Percentiles rank a stretch among this genome's conserved stretches.
Conservation (phyloP, 176 grass and related monocot species). For the Secale cereale region DNA sequence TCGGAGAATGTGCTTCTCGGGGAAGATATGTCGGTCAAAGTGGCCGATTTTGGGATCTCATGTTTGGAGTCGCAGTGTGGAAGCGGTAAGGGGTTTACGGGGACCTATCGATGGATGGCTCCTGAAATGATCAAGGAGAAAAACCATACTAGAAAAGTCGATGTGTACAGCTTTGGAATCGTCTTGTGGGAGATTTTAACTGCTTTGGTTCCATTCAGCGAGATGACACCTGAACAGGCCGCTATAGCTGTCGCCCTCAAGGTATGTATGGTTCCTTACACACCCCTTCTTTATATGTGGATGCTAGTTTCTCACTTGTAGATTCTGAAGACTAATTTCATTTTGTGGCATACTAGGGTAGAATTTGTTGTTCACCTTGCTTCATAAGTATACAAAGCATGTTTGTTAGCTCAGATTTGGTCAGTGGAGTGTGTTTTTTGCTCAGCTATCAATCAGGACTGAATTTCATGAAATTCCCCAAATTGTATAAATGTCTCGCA, state of each 20-base stretch:
- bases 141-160: slow-evolving; percentile 87
- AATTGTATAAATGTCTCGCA: neutral
- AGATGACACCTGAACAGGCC: slow-evolving; percentile 91
- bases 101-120: slow-evolving; percentile 98
- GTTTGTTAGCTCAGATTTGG: neutral
- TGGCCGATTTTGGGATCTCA: slow-evolving; percentile 98
- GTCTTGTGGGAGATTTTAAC: slow-evolving; percentile 97
- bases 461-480: neutral
- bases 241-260: slow-evolving; percentile 93
- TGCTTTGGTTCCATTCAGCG: slow-evolving; percentile 77
- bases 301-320: neutral
- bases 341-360: neutral
- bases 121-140: slow-evolving; percentile 98
- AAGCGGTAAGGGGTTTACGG: slow-evolving; percentile 84
- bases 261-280: slow-evolving; percentile 46
- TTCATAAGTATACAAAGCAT: neutral
- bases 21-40: slow-evolving; percentile 90
- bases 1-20: slow-evolving; percentile 98
- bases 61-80: slow-evolving; percentile 90
- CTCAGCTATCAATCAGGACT: neutral
- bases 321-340: neutral
- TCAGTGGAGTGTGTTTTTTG: neutral
- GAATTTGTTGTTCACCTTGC: neutral
- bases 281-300: neutral
- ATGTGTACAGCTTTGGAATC: slow-evolving; percentile 95